Conservation (phyloP, 139 green algal genomes). For the Auxenochlorella pyrenoidosa region DNA sequence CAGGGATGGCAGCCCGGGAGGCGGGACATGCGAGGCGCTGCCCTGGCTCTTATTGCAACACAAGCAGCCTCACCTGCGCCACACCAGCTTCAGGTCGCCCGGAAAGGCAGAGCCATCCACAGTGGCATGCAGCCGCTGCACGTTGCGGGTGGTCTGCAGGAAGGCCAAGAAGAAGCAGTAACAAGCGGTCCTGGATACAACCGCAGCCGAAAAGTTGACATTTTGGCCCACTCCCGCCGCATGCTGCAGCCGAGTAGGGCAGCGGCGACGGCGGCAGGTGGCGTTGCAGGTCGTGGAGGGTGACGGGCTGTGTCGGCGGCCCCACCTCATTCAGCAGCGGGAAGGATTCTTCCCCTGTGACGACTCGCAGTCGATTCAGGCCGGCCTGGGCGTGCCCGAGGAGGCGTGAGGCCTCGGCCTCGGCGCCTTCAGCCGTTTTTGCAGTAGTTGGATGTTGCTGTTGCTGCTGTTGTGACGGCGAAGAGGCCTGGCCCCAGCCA, state of each 20-base stretch:
- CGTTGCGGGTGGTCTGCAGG: not conserved
- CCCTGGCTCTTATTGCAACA: not conserved
- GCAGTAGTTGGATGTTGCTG: not conserved
- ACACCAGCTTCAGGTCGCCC: conserved; percentile 12
- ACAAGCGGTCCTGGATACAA: not conserved
- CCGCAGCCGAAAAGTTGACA: not conserved
- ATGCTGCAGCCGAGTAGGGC: too few species aligned
- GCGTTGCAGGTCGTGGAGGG: not conserved
- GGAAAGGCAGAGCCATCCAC: not conserved
- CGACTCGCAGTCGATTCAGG: conserved; percentile 3
- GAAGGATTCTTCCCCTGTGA: conserved; percentile 1
- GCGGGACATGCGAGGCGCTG: too few species aligned
- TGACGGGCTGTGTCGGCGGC: not conserved
- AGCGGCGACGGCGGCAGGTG: not conserved
- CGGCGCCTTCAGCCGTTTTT: not conserved
- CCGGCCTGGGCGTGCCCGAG: not conserved
- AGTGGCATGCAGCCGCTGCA: conserved; percentile 22
- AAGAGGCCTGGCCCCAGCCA: not conserved
- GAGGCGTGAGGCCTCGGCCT: not conserved
- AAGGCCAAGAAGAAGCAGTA: too few species aligned
- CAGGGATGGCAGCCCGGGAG: not conserved
- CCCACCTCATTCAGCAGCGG: conserved; percentile 27
- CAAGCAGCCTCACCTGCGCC: conserved; percentile 26
- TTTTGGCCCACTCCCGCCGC: too few species aligned
- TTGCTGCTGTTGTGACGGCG: too few species aligned